phyloP scores from a whole-genome alignment of 2,329 filamentous ascomycete species.

The Xylaria sp. region DNA sequence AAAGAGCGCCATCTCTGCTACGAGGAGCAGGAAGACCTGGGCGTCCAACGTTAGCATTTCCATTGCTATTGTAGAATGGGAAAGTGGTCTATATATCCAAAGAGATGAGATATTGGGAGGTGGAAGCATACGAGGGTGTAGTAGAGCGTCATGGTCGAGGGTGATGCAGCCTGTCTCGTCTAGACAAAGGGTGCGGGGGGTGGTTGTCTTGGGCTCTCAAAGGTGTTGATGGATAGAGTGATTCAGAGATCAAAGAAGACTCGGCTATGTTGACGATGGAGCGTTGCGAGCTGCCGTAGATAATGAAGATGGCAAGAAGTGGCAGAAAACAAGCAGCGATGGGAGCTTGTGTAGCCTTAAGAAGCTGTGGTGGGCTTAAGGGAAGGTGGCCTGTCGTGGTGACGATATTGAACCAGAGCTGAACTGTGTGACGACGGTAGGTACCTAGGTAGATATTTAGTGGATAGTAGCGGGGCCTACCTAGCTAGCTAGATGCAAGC shows the following conservation, averaged over 20 bases:
- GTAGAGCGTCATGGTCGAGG: slow-evolving; percentile 61
- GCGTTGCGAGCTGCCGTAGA: not conserved
- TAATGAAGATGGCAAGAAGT: slow-evolving; percentile 10
- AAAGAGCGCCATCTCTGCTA: slow-evolving; percentile 86
- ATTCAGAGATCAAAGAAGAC: slow-evolving; percentile 16
- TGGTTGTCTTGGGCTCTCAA: slow-evolving; percentile 16
- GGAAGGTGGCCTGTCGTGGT: slow-evolving; percentile 42
- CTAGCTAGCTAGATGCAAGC: slow-evolving; percentile 4
- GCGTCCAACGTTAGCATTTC: slow-evolving; percentile 43
- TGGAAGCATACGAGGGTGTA: slow-evolving; percentile 59
- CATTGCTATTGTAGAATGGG: slow-evolving; percentile 15
- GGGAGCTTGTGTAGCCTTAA: slow-evolving; percentile 26
- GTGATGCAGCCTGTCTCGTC: slow-evolving; percentile 30
- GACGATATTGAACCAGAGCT: slow-evolving; percentile 40
- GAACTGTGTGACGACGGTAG: slow-evolving; percentile 23
- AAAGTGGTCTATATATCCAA: not conserved
- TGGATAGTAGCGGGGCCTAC: slow-evolving; percentile 14
- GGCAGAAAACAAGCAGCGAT: slow-evolving; percentile 6
- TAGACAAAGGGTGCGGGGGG: slow-evolving; percentile 30
- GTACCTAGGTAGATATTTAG: not conserved
- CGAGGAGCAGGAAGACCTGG: slow-evolving; percentile 84
- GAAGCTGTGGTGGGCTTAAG: slow-evolving; percentile 29
- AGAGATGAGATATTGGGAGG: not conserved
- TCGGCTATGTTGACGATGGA: not conserved
- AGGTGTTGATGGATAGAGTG: not conserved